Base-by-base conservation (phyloP, 2,329 filamentous ascomycete species). In the Fusarium piperis region DNA sequence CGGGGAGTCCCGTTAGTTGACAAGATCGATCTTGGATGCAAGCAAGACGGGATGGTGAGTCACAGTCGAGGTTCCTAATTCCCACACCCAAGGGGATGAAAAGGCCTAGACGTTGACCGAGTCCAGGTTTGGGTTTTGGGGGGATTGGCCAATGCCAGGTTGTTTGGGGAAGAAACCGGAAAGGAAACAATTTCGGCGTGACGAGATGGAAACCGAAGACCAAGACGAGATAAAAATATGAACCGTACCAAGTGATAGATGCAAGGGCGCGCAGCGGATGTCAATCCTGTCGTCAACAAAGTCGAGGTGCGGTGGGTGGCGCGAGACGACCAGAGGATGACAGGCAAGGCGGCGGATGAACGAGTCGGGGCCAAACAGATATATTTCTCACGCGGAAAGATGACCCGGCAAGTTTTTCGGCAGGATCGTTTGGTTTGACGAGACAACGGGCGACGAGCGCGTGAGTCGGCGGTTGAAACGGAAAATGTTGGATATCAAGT, bases 11-110 rank as follows among this genome's bases (percentile, higher is more conserved):
- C 71, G 75, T 79, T 78, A 79, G 77, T 73, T 71, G 70, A 73
- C 72, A 72, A 70, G 68, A 73, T 68, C 59, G 71, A 72, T 66
- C 62, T 67, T 74, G 61, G 59, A 77, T 72, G 74, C 71, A 75
- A 76, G 67, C 61, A 70, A 68, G 57, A 74, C 59, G 74, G 70
- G 72, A 65, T 65, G 64, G 72, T 80, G 79, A 80, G 77, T 81
- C 79, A 80, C 79, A 78, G 73, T 67, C 72, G 61, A 70, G 62
- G 72, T 76, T 77, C 68, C 71, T 74, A 75, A 76, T 70, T 73
- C 71, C 67, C 76, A 74, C 73, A 70, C 73, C 68, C 63, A 74
- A 63, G 55, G 64, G 62, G 65, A 68, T 60, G 64, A 58, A 73
- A 64, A 66, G 65, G 65, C 53, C 67, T 66, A 68, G 75, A 74